A percentile compares a stretch with the other conserved stretches of the same genome.
Evolutionary conservation across 345 rosid species (phyloP).

Genomic region (Streptanthus diversifolius): DNA sequence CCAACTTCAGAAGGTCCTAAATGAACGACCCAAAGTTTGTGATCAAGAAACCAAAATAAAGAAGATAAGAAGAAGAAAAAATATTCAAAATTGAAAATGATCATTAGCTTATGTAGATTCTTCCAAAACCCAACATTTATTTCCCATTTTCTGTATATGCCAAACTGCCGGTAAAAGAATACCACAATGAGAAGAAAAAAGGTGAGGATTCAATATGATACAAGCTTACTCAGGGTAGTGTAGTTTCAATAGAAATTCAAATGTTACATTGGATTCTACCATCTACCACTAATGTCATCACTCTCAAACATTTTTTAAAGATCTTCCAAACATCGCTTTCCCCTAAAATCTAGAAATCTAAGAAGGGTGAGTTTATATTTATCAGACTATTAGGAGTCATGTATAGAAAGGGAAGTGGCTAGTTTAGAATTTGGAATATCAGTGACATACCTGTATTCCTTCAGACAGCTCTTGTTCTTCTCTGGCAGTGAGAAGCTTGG

Average conservation of each 20-base stretch:
- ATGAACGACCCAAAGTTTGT: constrained; percentile 3
- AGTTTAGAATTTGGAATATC: neutral
- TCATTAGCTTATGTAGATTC: neutral
- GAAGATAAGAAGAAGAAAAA: constrained; percentile 13
- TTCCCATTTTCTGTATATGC: neutral
- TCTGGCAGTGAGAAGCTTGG: constrained; percentile 74
- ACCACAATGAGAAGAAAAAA: neutral
- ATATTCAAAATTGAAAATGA: neutral
- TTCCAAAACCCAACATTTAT: neutral
- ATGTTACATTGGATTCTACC: neutral
- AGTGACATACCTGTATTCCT: constrained; percentile 80
- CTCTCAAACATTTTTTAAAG: neutral
- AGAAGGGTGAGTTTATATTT: neutral
- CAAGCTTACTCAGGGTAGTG: neutral
- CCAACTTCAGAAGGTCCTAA: constrained; percentile 84
- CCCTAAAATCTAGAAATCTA: constrained; percentile 2
- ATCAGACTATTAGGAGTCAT: neutral
- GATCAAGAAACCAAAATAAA: constrained; percentile 17
- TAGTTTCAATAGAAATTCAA: neutral
- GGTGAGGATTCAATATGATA: neutral
- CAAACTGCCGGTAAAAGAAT: neutral
- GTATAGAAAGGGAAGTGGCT: neutral
- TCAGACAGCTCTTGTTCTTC: constrained; percentile 75
- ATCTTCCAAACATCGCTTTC: neutral
- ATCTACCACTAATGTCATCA: constrained; percentile 8